Evolutionary conservation across 345 rosid genomes (phyloP).

Genomic region (Salix purpurea): DNA sequence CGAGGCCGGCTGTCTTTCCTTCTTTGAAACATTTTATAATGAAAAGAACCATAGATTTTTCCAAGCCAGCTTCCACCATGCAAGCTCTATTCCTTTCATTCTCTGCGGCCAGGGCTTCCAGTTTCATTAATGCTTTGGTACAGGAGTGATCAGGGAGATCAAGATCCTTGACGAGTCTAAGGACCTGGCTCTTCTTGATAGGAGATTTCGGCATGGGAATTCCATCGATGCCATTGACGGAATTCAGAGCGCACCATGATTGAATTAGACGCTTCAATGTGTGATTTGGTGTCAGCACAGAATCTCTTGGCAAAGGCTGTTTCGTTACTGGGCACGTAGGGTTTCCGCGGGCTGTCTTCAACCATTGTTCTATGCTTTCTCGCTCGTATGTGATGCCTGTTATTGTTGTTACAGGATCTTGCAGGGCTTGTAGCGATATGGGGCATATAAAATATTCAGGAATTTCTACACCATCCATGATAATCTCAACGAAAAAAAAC

Average conservation of each 20-base stretch:
- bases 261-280: slow-evolving; percentile 49
- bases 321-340: slow-evolving; percentile 51
- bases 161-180: slow-evolving; percentile 34
- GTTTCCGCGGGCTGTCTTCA: slow-evolving; percentile 18
- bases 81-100: slow-evolving; percentile 29
- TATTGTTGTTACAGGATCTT: slow-evolving; percentile 55
- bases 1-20: slow-evolving; percentile 20
- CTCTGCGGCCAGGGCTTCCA: slow-evolving; percentile 31
- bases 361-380: slow-evolving; percentile 56
- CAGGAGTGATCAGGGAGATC: neutral
- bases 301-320: slow-evolving; percentile 38
- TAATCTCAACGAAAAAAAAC: neutral
- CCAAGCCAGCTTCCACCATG: slow-evolving; percentile 34
- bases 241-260: slow-evolving; percentile 38
- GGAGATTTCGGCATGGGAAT: slow-evolving; percentile 34
- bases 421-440: slow-evolving; percentile 56
- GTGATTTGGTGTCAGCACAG: slow-evolving; percentile 49
- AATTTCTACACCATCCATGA: slow-evolving; percentile 41
- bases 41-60: slow-evolving; percentile 23
- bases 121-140: slow-evolving; percentile 16
- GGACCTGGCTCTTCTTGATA: slow-evolving; percentile 18
- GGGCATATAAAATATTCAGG: slow-evolving; percentile 56
- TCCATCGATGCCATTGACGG: slow-evolving; percentile 21
- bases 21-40: slow-evolving; percentile 21
- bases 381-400: slow-evolving; percentile 63